Percentiles rank a stretch among this genome's conserved stretches.
Evolutionary conservation across 768 basidiomycete species (phyloP).

Genomic region (Tricholomella constricta): DNA sequence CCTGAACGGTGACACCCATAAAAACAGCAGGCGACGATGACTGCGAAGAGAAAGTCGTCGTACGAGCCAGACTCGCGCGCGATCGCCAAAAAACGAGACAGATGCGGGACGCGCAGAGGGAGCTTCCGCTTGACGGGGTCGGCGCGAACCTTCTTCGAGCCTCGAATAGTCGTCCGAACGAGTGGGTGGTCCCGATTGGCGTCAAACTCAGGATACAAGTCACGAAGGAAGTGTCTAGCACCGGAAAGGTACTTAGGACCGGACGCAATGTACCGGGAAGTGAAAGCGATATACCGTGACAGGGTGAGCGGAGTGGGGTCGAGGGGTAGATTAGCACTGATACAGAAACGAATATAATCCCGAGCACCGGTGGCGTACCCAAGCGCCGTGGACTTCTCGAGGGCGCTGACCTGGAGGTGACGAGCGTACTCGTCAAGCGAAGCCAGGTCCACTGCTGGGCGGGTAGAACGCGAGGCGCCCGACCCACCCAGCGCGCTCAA

Average conservation of each 20-base stretch:
- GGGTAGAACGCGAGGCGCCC: not conserved
- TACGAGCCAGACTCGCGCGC: not conserved
- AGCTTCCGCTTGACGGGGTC: not conserved
- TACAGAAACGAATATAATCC: slow-evolving; percentile 23
- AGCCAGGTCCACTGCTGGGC: slow-evolving; percentile 12
- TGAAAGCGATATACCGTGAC: slow-evolving; percentile 2
- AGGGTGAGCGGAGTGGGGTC: slow-evolving; percentile 21
- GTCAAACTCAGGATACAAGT: slow-evolving; percentile 27
- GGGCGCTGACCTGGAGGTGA: slow-evolving; percentile 21
- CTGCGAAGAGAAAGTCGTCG: slow-evolving; percentile 17
- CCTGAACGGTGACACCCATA: slow-evolving; percentile 28
- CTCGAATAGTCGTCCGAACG: slow-evolving; percentile 20
- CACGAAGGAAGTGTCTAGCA: slow-evolving; percentile 20
- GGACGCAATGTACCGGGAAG: slow-evolving; percentile 11
- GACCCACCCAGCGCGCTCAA: slow-evolving; percentile 16
- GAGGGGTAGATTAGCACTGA: slow-evolving; percentile 12
- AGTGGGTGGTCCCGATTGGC: slow-evolving; percentile 13
- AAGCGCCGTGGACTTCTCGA: slow-evolving; percentile 16
- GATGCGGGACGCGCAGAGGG: not conserved
- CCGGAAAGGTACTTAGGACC: slow-evolving; percentile 23
- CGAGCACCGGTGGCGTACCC: slow-evolving; percentile 22
- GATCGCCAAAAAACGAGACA: not conserved
- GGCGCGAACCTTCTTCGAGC: slow-evolving; percentile 11
- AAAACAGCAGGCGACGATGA: slow-evolving; percentile 21
- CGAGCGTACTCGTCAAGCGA: slow-evolving; percentile 16